Evolutionary conservation across 2,329 filamentous ascomycete species (phyloP), one percentile per base, ranked within the genome.

Genomic region (Fusarium tuaranense): DNA sequence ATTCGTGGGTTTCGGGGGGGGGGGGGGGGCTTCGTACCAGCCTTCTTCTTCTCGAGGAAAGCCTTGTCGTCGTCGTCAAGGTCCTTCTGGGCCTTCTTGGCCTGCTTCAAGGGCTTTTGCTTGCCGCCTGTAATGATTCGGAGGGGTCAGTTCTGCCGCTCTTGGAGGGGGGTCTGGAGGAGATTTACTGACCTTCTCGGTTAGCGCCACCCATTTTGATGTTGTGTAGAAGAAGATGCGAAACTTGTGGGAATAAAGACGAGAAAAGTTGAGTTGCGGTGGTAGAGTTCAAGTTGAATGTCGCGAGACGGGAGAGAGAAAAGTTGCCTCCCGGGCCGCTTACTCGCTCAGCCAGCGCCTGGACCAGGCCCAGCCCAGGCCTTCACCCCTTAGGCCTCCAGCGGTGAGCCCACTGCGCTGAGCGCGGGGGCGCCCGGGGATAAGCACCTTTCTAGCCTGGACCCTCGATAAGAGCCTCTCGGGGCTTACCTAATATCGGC

Each of bases 21-120:
- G 20, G 27, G 13, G 30, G 5, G 32, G 34, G 13, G 5, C 9
- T 53, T 85, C 92, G 78, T 88, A 97, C 95, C 94, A 69, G 94
- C 94, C 79, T 88, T 91, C 87, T 95, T 93, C 92, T 95, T 97
- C 83, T 93, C 91, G 81, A 91, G 92, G 89, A 89, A 95, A 7
- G 94, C 95, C 82, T 92, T 84, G 76, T 98, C 95, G 53, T 97
- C 95, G 0, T 98, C 95, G 82, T 98, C 95, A 68, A 95, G 84
- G 2, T 98, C 95, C 84, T 92, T 93, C 82, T 89, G 88, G 64
- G 90, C 88, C 90, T 96, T 97, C 92, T 98, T 98, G 71, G 94
- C 88, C 77, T 93, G 90, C 92, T 98, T 98, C 85, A 95, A 87
- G 78, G 93, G 93, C 90, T 95, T 95, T 78, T 87, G 91, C 88